These are phyloP conservation scores for Blastobotrys malaysiensis DNA, from an alignment of 1,139 yeast species.

Conservation along the genomic window DNA sequence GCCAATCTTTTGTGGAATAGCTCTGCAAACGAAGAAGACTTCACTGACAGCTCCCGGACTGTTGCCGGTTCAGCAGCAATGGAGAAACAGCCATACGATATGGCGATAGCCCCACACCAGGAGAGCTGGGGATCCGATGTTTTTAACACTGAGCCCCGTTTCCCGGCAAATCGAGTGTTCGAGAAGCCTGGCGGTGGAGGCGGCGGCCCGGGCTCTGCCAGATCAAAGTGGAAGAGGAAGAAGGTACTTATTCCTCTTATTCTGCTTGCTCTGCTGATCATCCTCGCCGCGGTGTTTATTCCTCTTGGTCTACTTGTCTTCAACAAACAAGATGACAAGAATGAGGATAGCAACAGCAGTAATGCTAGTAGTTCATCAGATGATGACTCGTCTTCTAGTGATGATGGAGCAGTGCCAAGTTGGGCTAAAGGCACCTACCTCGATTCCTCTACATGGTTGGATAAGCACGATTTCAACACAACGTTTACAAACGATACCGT, in stretches of 20 bases:
- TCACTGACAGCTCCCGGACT: neutral
- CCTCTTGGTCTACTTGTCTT: constrained; percentile 32
- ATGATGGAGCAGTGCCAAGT: constrained; percentile 18
- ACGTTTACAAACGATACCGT: constrained; percentile 34
- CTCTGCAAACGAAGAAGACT: neutral
- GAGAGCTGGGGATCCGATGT: neutral
- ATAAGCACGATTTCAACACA: constrained; percentile 32
- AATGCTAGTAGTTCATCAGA: neutral
- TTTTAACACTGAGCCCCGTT: neutral
- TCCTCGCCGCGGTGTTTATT: constrained; percentile 28
- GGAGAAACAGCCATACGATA: neutral
- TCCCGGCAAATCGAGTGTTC: neutral
- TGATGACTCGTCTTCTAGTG: neutral
- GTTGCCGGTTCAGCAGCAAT: neutral
- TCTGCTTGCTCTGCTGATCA: constrained; percentile 16
- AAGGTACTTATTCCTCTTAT: constrained; percentile 14
- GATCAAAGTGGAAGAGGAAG: constrained; percentile 11
- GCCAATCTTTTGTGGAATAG: neutral
- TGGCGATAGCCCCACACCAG: neutral
- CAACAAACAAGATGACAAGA: constrained; percentile 9
- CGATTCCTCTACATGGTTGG: constrained; percentile 34
- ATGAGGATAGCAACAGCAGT: neutral
- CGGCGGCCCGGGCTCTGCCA: neutral
- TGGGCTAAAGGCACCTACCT: constrained; percentile 27
- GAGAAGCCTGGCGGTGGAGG: neutral